These are phyloP conservation scores for Suillus bovinus DNA, from an alignment of 768 basidiomycete species.

Conservation along the genomic window DNA sequence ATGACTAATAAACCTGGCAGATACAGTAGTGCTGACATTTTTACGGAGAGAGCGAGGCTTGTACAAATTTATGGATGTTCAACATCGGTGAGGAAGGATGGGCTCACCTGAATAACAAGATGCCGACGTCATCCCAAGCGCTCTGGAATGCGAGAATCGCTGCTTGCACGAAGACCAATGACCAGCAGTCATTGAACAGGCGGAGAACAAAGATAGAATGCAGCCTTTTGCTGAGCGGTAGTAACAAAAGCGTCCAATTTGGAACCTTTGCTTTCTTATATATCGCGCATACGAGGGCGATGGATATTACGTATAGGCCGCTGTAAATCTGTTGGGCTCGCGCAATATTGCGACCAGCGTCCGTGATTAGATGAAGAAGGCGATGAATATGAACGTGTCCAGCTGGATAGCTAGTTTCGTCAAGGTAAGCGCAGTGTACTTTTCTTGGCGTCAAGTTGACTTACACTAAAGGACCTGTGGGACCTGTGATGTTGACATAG, in stretches of 20 bases:
- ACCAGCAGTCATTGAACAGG: slow-evolving; percentile 96
- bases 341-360: slow-evolving; percentile 56
- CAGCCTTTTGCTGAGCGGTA: slow-evolving; percentile 88
- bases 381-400: slow-evolving; percentile 87
- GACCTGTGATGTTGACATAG: slow-evolving; percentile 81
- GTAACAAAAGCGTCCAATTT: slow-evolving; percentile 69
- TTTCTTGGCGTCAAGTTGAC: slow-evolving; percentile 24
- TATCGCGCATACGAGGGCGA: slow-evolving; percentile 65
- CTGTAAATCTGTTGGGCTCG: slow-evolving; percentile 81
- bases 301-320: slow-evolving; percentile 65
- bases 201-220: slow-evolving; percentile 93
- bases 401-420: slow-evolving; percentile 78
- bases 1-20: slow-evolving; percentile 86
- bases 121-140: slow-evolving; percentile 60
- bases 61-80: slow-evolving; percentile 2
- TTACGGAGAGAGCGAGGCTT: slow-evolving; percentile 73
- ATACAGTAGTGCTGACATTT: slow-evolving; percentile 93
- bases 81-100: background rate
- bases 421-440: background rate
- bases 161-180: slow-evolving; percentile 61
- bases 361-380: slow-evolving; percentile 62
- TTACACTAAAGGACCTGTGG: slow-evolving; percentile 92
- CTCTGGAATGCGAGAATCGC: slow-evolving; percentile 67
- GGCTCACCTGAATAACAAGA: slow-evolving; percentile 72
- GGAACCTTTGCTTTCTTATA: slow-evolving; percentile 64